These are phyloP conservation scores for Spizellomyces sp. DNA, from an alignment of 192 early-diverging fungal species.

Conservation along the genomic window DNA sequence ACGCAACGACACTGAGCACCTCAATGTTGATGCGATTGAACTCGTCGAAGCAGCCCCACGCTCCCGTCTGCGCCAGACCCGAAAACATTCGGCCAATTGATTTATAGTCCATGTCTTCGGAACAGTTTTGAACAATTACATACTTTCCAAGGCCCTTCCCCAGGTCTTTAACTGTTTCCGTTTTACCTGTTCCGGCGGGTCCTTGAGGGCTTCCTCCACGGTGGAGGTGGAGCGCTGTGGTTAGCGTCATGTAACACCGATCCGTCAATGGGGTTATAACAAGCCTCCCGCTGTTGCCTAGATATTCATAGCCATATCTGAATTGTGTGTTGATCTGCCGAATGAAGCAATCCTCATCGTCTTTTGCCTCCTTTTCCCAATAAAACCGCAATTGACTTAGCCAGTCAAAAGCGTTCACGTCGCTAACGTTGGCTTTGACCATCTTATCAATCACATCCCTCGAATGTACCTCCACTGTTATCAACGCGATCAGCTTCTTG, in stretches of 20 bases:
- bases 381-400: constrained; percentile 63
- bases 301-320: constrained; percentile 60
- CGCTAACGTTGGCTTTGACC: constrained; percentile 50
- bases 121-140: constrained; percentile 65
- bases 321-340: constrained; percentile 66
- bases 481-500: constrained; percentile 63
- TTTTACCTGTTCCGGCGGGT: constrained; percentile 65
- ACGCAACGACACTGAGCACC: constrained; percentile 60
- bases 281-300: constrained; percentile 59
- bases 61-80: constrained; percentile 61
- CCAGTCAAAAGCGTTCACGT: constrained; percentile 62
- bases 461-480: constrained; percentile 66
- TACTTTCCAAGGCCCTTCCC: constrained; percentile 63
- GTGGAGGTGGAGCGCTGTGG: constrained; percentile 56
- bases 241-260: constrained; percentile 65
- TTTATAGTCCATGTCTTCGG: constrained; percentile 64
- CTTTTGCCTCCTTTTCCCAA: constrained; percentile 63
- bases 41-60: constrained; percentile 70
- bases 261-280: constrained; percentile 67
- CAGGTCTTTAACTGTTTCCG: constrained; percentile 66
- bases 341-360: constrained; percentile 66
- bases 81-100: constrained; percentile 64
- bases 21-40: constrained; percentile 71
- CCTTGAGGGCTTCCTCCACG: constrained; percentile 61
- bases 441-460: constrained; percentile 62